Percentiles rank a stretch among this genome's conserved stretches.
These are phyloP conservation scores for Corinectria fuckeliana DNA, from an alignment of 2,329 filamentous ascomycete genomes.

Conservation along the genomic window DNA sequence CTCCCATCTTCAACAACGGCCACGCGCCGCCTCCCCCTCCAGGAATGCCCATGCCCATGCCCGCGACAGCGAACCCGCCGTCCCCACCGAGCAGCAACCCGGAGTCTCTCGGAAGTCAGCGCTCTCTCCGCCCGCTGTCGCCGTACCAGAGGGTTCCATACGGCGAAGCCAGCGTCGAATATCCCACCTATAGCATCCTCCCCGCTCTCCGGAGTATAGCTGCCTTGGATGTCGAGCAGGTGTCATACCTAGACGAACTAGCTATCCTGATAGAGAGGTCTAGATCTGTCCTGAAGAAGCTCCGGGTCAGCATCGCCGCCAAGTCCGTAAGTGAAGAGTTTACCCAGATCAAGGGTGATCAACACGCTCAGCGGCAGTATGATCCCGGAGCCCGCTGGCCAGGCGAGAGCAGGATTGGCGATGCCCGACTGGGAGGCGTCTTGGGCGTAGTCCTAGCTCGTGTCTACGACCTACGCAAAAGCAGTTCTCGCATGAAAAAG, in stretches of 20 bases:
- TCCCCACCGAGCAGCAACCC: constrained; percentile 20
- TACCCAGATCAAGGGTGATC: constrained; percentile 15
- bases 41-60: not conserved
- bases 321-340: constrained; percentile 13
- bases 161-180: constrained; percentile 9
- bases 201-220: constrained; percentile 20
- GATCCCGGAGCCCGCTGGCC: constrained; percentile 22
- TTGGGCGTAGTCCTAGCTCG: constrained; percentile 23
- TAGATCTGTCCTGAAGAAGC: constrained; percentile 12
- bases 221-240: constrained; percentile 17
- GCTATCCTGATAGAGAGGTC: constrained; percentile 21
- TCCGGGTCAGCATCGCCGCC: constrained; percentile 18
- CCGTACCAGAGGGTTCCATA: constrained; percentile 13
- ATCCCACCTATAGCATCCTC: constrained; percentile 22
- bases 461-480: constrained; percentile 20
- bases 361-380: constrained; percentile 11
- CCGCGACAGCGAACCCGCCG: constrained; percentile 6
- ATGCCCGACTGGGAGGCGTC: constrained; percentile 18
- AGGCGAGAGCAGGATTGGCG: constrained; percentile 19
- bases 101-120: constrained; percentile 12
- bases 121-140: constrained; percentile 2
- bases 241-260: constrained; percentile 23
- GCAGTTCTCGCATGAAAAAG: constrained; percentile 4
- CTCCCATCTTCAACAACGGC: constrained; percentile 19
- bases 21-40: constrained; percentile 9